Conservation (phyloP, 129 eudicot genomes). For the Deinandra increscens region DNA sequence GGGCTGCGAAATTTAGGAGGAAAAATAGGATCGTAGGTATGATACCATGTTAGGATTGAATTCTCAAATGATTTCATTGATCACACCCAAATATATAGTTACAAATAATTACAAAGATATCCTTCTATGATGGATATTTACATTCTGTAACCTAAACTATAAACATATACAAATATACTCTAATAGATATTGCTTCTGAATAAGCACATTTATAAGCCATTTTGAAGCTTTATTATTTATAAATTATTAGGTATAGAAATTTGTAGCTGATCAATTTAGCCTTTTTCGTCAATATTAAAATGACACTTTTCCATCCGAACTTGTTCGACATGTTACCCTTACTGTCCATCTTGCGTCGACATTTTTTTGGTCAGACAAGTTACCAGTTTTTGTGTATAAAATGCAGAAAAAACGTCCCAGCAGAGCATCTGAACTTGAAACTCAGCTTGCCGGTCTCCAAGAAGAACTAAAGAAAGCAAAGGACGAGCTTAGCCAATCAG, state of each 20-base stretch:
- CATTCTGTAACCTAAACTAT: no score
- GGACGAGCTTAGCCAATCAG: conserved; percentile 67
- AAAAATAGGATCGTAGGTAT: no score
- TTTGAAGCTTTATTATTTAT: neutral
- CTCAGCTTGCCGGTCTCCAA: conserved; percentile 74
- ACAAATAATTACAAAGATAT: no score
- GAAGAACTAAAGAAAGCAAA: conserved; percentile 75
- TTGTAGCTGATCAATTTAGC: neutral
- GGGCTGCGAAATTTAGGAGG: no score
- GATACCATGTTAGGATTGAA: no score
- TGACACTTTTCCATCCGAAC: neutral
- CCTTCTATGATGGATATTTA: no score
- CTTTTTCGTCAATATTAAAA: neutral
- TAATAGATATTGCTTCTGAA: neutral
- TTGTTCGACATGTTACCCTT: neutral
- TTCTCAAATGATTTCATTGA: no score
- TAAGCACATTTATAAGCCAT: neutral
- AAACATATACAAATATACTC: no score
- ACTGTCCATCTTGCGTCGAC: neutral
- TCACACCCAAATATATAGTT: no score
- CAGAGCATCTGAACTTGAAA: conserved; percentile 61
- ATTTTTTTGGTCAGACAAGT: neutral
- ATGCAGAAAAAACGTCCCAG: conserved; percentile 63
- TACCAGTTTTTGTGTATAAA: neutral
- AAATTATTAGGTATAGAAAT: neutral